Percentiles rank a stretch among this genome's conserved stretches.
Evolutionary conservation across 768 basidiomycete species (phyloP).

Genomic region (Gloeophyllum trabeum): DNA sequence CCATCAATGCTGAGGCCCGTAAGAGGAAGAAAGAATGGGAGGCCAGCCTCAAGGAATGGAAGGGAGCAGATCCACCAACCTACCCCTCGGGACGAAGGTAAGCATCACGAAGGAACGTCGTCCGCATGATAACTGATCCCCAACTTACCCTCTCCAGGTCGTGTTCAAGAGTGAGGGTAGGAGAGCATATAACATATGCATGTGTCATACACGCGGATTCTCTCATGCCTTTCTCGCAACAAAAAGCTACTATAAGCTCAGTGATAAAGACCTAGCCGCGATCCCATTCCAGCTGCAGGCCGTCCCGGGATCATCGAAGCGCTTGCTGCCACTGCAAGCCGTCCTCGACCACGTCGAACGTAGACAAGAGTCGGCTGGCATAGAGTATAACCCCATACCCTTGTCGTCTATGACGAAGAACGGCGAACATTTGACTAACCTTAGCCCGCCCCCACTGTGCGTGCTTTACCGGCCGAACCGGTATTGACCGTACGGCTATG

Average conservation of each 20-base stretch:
- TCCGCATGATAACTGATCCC: too few relatives aligned
- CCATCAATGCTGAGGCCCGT: not conserved
- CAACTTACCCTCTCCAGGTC: not conserved
- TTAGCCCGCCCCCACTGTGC: not conserved
- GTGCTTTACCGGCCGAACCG: not conserved
- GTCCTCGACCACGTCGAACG: not conserved
- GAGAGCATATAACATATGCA: not conserved
- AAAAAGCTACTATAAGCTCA: not conserved
- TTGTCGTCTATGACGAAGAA: not conserved
- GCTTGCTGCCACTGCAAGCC: not conserved
- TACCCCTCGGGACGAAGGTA: not conserved
- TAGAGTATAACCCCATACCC: not conserved
- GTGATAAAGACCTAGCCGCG: not conserved
- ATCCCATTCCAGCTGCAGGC: not conserved
- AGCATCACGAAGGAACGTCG: too few relatives aligned
- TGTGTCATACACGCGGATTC: not conserved
- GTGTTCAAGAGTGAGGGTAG: not conserved
- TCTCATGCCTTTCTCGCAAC: not conserved
- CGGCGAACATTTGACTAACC: not conserved
- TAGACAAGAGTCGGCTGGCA: not conserved
- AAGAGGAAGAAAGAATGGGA: not conserved
- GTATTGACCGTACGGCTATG: too few relatives aligned
- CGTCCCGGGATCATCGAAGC: not conserved
- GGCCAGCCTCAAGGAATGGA: not conserved
- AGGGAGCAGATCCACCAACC: not conserved